Evolutionary conservation across 2,329 filamentous ascomycete species (phyloP).

Genomic region (Lachnellula suecica): DNA sequence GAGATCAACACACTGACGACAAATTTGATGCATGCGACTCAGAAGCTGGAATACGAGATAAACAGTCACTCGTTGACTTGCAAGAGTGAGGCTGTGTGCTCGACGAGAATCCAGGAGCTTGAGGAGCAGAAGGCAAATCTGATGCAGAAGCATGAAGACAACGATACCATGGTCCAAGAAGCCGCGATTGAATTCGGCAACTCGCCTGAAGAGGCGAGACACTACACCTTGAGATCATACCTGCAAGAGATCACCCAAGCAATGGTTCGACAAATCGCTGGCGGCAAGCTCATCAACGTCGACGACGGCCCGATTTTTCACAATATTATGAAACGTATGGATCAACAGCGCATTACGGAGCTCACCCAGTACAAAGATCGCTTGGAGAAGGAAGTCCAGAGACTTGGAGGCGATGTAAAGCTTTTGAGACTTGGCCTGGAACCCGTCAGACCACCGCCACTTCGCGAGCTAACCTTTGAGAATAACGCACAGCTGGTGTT

Average conservation of each 20-base stretch:
- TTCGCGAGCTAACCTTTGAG: slow-evolving; percentile 2
- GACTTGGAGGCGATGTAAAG: slow-evolving; percentile 8
- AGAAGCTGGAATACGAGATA: slow-evolving; percentile 1
- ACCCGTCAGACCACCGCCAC: neutral
- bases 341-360: neutral
- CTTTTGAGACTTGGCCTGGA: slow-evolving; percentile 4
- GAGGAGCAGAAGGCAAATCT: slow-evolving; percentile 1
- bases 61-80: neutral
- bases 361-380: slow-evolving; percentile 5
- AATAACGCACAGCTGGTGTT: neutral
- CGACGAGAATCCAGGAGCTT: neutral
- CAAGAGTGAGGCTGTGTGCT: slow-evolving; percentile 1
- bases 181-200: slow-evolving; percentile 8
- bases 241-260: slow-evolving; percentile 8
- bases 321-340: slow-evolving; percentile 1
- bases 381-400: slow-evolving; percentile 6
- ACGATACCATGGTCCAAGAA: slow-evolving; percentile 9
- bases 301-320: neutral
- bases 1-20: neutral
- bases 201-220: slow-evolving; percentile 1
- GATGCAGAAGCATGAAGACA: neutral
- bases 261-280: slow-evolving; percentile 5
- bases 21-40: neutral
- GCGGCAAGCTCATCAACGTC: neutral
- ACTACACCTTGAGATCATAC: slow-evolving; percentile 7